Base-by-base conservation (phyloP, 1,284 basidiomycete genomes). In the Somion occarium region DNA sequence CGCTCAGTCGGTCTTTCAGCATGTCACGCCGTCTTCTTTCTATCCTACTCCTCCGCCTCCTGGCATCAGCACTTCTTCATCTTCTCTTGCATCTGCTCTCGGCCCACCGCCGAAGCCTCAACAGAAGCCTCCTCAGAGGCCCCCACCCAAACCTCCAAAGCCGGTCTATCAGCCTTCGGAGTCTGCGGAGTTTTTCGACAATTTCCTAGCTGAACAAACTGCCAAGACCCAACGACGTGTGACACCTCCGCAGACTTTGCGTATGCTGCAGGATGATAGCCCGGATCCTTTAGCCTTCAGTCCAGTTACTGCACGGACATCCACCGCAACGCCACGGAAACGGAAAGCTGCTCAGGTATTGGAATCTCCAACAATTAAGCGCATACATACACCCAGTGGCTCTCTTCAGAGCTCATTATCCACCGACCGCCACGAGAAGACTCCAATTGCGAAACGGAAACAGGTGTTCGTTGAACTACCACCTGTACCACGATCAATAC, bases 21-120 rank as follows among this genome's bases (percentile, higher is more conserved):
- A 78, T 18, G 74, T 77, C 19, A 65, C 74, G 7, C 80, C 83
- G 18, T 72, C 73, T n/a, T 69, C 73, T 3, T 73, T 79, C 5
- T 87, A 86, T 66, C 83, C 83, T 2, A 84, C 85, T 1, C 83
- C 83, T 5, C 82, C 83, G 5, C 85, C 83, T 12, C 82, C 81
- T 1, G 73, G 75, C 11, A 79, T 83, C 24, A 75, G 69, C 34
- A 71, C 72, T n/a, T 79, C 84, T 0, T 84, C 84, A 1, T 87
- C 86, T 13, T 88, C 86, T 9, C 75, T 89, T 49, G 85, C 87
- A 1, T 74, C 74, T 62, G 86, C 86, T 5, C 73, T 89, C n/a
- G 83, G 80, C 9, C 70, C 73, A 23, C 76, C 78, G 1, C 61
- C 30, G 3, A 27, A 25, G 23, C 7, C 15, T 34, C 30, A 34